Conservation (phyloP, 768 basidiomycete species). For the Mrakia blollopis region DNA sequence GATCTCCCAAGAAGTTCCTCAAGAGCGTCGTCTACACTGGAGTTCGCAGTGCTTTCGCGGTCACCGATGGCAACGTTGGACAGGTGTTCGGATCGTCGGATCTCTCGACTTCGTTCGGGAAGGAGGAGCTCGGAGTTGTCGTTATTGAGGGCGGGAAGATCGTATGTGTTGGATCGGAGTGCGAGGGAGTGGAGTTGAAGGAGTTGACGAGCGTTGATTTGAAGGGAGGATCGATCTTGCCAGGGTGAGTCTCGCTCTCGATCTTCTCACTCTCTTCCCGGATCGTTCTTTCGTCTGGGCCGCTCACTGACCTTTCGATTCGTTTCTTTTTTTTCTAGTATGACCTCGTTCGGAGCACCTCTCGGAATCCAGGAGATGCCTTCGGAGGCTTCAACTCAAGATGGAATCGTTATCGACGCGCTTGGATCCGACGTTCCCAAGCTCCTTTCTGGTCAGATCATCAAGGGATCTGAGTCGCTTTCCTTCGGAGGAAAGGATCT, state of each 20-base stretch:
- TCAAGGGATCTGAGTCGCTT: conserved; percentile 67
- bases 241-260: conserved; percentile 38
- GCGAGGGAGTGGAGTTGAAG: conserved; percentile 5
- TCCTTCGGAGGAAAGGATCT: conserved; percentile 64
- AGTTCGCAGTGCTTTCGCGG: conserved; percentile 53
- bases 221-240: conserved; percentile 56
- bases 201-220: conserved; percentile 54
- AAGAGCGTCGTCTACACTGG: background rate
- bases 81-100: conserved; percentile 41
- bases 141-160: conserved; percentile 57
- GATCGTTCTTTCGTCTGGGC: conserved; percentile 46
- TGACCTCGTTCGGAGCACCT: conserved; percentile 60
- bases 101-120: conserved; percentile 30
- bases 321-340: conserved; percentile 35
- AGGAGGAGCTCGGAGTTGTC: conserved; percentile 42
- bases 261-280: background rate
- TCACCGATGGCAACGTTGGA: conserved; percentile 56
- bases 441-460: conserved; percentile 39
- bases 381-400: conserved; percentile 60
- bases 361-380: conserved; percentile 68
- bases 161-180: conserved; percentile 47
- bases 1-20: conserved; percentile 12
- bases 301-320: conserved; percentile 47
- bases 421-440: background rate
- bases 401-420: conserved; percentile 49